These are phyloP conservation scores for Penicillium roqueforti DNA, from an alignment of 495 filamentous ascomycete species.

Conservation along the genomic window DNA sequence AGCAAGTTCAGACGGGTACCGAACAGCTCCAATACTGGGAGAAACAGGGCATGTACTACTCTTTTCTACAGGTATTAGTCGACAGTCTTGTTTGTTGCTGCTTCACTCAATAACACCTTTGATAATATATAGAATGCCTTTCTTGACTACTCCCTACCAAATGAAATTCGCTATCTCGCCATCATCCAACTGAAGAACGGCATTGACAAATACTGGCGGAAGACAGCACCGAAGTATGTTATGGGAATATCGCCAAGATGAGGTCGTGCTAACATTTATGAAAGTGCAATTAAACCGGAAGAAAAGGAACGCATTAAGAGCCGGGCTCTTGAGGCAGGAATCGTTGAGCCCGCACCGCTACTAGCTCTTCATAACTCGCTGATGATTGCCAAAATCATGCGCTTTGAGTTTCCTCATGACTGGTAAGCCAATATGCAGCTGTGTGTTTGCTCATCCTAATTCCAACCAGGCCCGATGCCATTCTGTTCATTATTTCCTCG, in stretches of 20 bases:
- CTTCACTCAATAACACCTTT: conserved; percentile 5
- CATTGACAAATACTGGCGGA: conserved; percentile 90
- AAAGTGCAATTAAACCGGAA: conserved; percentile 64
- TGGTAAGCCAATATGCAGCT: conserved; percentile 48
- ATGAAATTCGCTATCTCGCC: conserved; percentile 77
- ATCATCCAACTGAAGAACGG: conserved; percentile 95
- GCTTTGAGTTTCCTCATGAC: conserved; percentile 81
- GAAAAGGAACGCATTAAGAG: conserved; percentile 73
- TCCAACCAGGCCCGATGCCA: conserved; percentile 44
- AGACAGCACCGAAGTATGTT: conserved; percentile 58
- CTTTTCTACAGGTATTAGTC: conserved; percentile 64
- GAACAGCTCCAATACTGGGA: conserved; percentile 88
- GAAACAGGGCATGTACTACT: conserved; percentile 65
- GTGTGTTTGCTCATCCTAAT: conserved; percentile 7
- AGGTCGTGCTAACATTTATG: conserved; percentile 17
- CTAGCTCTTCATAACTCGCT: conserved; percentile 85
- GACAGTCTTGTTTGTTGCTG: background rate
- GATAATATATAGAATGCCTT: conserved; percentile 58
- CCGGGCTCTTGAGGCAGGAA: conserved; percentile 64
- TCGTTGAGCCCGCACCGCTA: conserved; percentile 66
- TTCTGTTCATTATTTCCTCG: conserved; percentile 52
- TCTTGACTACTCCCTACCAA: conserved; percentile 67
- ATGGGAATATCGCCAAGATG: background rate
- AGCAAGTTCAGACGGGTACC: conserved; percentile 71
- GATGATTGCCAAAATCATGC: conserved; percentile 77